Base-by-base conservation (phyloP, 2,329 filamentous ascomycete genomes). In the Fusarium falciforme region DNA sequence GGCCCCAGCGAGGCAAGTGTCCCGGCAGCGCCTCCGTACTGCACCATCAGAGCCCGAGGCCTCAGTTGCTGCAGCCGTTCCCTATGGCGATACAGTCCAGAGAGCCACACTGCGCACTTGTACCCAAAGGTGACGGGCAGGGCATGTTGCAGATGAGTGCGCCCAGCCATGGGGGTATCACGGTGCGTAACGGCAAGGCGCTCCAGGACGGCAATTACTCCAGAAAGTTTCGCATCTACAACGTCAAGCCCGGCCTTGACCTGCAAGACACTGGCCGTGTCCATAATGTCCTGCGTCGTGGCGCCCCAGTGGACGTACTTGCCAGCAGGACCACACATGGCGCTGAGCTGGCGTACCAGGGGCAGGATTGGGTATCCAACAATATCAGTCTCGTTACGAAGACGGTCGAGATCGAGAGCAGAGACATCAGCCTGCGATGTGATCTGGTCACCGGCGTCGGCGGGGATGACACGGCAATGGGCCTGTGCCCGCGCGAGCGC, bases 221-320 rank as follows among this genome's bases (percentile, higher is more conserved):
- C 82, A 3, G 79, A 69, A 4, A 89, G 79, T 5, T 86, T 81
- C 6, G 80, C 76, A 67, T 87, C 83, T 5, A 90, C 83, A 17
- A 90, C 83, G 1, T 80, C 78, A 16, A 90, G 79, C 0, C 87
- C 88, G 14, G 83, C 73, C 47, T 87, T 86, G 77, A 89, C 88
- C 72, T 90, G 88, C 10, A 90, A 74, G 1, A 89, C 80, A 14
- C 84, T 86, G 0, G 88, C 88, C 0, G 85, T 80, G 70, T 90
- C 88, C 88, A 89, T 89, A 67, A 90, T 89, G 72, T 90, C 88
- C 71, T 90, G 88, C 0, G 88, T 90, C 0, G 88, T 90, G 2
- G 88, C 87, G 10, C 88, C 88, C 88, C 88, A 89, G 75, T 90
- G 88, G 12, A 90, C 84, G 72, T 88, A 89, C 6, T 66, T 66